Conservation (phyloP, 202 grass and related monocot species). For the Cymbopogon flexuosus region DNA sequence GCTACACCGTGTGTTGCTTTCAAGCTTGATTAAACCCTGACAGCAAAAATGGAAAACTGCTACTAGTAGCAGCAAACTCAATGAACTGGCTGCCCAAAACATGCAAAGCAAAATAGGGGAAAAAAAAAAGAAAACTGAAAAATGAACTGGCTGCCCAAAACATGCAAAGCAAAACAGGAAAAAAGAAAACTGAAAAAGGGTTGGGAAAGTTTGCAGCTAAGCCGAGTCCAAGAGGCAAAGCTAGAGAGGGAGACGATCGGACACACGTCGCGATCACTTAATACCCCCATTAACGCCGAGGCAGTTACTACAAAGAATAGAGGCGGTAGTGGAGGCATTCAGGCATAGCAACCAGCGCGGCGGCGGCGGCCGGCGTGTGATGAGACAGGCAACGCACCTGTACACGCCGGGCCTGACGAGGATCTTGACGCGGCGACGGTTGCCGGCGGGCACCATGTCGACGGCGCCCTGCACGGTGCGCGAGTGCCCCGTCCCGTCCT, state of each 20-base stretch:
- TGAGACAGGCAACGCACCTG: conserved; percentile 39
- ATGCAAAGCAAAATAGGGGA: not conserved
- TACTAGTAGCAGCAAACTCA: not conserved
- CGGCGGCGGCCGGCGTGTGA: not conserved
- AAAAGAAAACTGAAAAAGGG: too few species aligned
- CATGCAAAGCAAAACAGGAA: not conserved
- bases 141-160: not conserved
- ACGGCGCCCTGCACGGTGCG: conserved; percentile 85
- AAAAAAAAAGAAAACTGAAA: too few species aligned
- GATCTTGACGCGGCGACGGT: conserved; percentile 70
- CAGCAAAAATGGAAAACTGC: not conserved
- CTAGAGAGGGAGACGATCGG: not conserved
- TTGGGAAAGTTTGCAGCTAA: not conserved
- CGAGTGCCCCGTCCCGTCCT: conserved; percentile 67
- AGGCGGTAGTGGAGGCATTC: not conserved
- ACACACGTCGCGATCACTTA: conserved; percentile 32
- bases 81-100: not conserved
- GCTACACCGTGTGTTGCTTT: not conserved
- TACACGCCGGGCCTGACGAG: conserved; percentile 64
- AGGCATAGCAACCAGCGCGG: not conserved
- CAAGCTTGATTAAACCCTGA: not conserved
- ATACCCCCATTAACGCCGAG: conserved; percentile 30
- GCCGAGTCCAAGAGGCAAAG: not conserved
- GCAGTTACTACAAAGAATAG: conserved; percentile 26
- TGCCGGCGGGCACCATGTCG: conserved; percentile 73